Evolutionary conservation across 768 basidiomycete genomes (phyloP).

Genomic region (Boletus tomentosulus): DNA sequence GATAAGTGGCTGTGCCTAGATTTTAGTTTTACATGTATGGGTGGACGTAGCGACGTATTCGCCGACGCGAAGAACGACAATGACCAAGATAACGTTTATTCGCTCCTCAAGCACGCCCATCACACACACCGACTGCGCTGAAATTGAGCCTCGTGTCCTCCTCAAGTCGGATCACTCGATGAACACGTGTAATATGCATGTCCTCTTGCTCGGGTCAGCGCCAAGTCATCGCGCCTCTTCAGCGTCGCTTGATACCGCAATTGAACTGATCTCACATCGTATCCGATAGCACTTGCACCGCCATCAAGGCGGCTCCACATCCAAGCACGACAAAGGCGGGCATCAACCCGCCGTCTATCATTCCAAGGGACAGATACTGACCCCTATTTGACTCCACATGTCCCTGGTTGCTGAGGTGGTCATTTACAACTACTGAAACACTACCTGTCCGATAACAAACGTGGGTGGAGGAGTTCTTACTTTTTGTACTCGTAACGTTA

Average conservation of each 20-base stretch:
- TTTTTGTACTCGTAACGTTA: background rate
- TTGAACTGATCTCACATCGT: background rate
- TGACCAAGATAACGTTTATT: slow-evolving; percentile 5
- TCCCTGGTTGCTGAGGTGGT: background rate
- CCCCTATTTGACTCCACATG: background rate
- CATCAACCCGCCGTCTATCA: background rate
- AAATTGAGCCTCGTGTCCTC: slow-evolving; percentile 18
- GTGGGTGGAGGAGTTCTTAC: background rate
- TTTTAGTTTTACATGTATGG: background rate
- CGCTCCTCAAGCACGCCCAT: slow-evolving; percentile 17
- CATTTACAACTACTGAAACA: background rate
- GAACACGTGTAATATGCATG: slow-evolving; percentile 24
- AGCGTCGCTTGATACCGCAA: background rate
- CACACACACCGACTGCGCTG: slow-evolving; percentile 10
- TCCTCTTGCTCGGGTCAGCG: slow-evolving; percentile 6
- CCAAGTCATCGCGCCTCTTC: background rate
- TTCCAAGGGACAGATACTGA: too few relatives aligned
- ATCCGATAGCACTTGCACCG: background rate
- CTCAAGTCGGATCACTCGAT: slow-evolving; percentile 16
- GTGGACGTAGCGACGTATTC: background rate
- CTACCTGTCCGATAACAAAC: background rate
- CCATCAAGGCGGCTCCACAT: background rate
- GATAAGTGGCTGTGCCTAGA: slow-evolving; percentile 26
- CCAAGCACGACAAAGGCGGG: background rate
- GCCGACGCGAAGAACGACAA: slow-evolving; percentile 8